Conservation (phyloP, 495 filamentous ascomycete species). For the Podospora comata region DNA sequence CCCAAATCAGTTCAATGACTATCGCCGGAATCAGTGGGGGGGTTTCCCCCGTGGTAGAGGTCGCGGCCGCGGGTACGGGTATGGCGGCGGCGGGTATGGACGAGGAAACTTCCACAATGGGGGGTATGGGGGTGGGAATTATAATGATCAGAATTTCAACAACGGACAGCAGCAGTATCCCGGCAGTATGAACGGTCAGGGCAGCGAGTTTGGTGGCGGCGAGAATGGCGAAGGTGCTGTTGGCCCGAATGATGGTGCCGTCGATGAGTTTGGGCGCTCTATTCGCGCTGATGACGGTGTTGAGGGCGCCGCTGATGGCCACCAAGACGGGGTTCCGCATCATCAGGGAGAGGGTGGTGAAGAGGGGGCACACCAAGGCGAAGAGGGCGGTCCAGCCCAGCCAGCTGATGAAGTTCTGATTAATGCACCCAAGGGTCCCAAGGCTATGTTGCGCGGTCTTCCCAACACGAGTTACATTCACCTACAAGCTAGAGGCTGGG, state of each 20-base stretch:
- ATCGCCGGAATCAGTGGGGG: conserved; percentile 48
- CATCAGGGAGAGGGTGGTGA: conserved; percentile 1
- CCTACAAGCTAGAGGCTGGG: conserved; percentile 49
- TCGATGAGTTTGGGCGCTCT: conserved; percentile 55
- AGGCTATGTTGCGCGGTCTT: conserved; percentile 84
- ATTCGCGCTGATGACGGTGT: conserved; percentile 33
- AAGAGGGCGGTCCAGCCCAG: not conserved
- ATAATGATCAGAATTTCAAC: conserved; percentile 30
- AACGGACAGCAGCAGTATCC: conserved; percentile 19
- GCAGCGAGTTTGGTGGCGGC: conserved; percentile 16
- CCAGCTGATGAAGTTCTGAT: conserved; percentile 46
- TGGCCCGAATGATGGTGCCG: conserved; percentile 30
- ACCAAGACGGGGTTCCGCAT: conserved; percentile 10
- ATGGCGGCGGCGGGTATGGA: conserved; percentile 42
- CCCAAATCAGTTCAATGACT: conserved; percentile 60
- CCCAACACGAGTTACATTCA: conserved; percentile 67
- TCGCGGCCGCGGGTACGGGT: conserved; percentile 59
- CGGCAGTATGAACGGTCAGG: conserved; percentile 22
- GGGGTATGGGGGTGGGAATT: conserved; percentile 27
- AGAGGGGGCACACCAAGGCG: conserved; percentile 5
- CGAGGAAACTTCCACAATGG: conserved; percentile 44
- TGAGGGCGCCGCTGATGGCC: conserved; percentile 28
- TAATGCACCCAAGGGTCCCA: conserved; percentile 84
- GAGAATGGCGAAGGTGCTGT: conserved; percentile 15
- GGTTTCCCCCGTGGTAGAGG: conserved; percentile 55